Evolutionary conservation across 139 green algal species (phyloP), one percentile per base, ranked within the genome.

Genomic region (Chlamydomonas sp.): DNA sequence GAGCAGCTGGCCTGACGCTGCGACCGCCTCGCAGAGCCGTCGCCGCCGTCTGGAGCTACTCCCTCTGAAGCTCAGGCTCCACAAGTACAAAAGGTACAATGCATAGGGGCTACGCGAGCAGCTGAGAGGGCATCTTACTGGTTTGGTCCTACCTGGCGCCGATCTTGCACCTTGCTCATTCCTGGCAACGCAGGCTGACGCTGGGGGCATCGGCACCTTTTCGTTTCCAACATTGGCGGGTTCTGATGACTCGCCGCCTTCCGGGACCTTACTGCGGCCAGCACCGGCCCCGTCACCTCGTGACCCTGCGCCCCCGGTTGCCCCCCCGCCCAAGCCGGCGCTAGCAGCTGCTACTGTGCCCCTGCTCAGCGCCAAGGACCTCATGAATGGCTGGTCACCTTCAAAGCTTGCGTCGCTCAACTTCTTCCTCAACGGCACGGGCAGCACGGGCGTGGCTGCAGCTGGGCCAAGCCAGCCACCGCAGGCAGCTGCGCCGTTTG

Each of bases 401-500:
- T 82, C 83, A 14, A 88, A 88, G 73, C 73, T 82, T 2, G 83
- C 83, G 20, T 88, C 84, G 64, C 58, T 89, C 1, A 68, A 79
- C 9, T 83, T 84, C 66, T 89, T 89, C 76, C 18, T 84, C 20
- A 84, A 57, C 67, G 77, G 62, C 17, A 66, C 15, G 31, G 31
- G 31, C 31, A 49, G 31, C 31, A 49, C 31, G 31, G 31, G 31
- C 31, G 31, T 49, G 31, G 31, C 31, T 49, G 31, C 7, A 61
- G 4, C 4, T 59, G 78, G 64, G 14, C 63, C 3, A 76, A 73
- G 5, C 63, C 8, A 79, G 31, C n/a, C 71, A 10, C 6, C 31
- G 61, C 20, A 64, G 61, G 49, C 5, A 6, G 16, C 9, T 3
- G 0, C 31, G 58, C 77, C 69, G 6, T 3, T 18, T 7, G 31